These are phyloP conservation scores for Aspergillus cavernicola DNA, from an alignment of 495 filamentous ascomycete genomes.

Conservation along the genomic window DNA sequence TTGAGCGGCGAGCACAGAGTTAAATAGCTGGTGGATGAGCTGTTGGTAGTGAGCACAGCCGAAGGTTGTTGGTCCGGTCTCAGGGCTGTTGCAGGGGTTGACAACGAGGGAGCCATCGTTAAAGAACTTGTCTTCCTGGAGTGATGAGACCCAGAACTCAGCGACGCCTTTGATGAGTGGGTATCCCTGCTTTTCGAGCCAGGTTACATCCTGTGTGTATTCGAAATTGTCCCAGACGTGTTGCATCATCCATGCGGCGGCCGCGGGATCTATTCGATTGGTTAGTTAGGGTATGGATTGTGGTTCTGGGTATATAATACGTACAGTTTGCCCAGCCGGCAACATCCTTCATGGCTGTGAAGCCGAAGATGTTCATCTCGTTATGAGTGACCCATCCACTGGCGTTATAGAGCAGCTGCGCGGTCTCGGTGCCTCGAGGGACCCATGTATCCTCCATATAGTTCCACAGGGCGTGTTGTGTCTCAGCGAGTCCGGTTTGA, in stretches of 20 bases:
- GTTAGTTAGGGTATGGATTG: too few relatives aligned
- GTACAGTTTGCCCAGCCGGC: conserved; percentile 7
- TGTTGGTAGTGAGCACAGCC: conserved; percentile 50
- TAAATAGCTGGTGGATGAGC: conserved; percentile 43
- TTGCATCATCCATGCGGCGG: conserved; percentile 48
- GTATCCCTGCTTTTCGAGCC: conserved; percentile 39
- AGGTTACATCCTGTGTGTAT: conserved; percentile 41
- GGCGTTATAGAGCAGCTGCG: conserved; percentile 42
- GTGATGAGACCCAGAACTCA: conserved; percentile 44
- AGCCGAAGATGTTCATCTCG: conserved; percentile 50
- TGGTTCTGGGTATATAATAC: not conserved
- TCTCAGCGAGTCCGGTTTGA: conserved; percentile 31
- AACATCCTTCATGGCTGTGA: conserved; percentile 28
- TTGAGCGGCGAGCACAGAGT: conserved; percentile 28
- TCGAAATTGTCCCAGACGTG: conserved; percentile 48
- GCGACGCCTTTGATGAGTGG: conserved; percentile 46
- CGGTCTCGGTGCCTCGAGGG: conserved; percentile 46
- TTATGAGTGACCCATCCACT: conserved; percentile 46
- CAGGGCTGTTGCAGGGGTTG: conserved; percentile 50
- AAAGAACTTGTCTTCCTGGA: conserved; percentile 41
- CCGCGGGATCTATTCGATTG: not conserved
- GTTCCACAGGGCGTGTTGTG: conserved; percentile 34
- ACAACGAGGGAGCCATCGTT: conserved; percentile 50
- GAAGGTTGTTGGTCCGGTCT: conserved; percentile 51
- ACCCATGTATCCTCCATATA: conserved; percentile 52